Evolutionary conservation across 352 stramenopile genomes (phyloP), one percentile per base, ranked within the genome.

Genomic region (Phytopythium oedochilum): DNA sequence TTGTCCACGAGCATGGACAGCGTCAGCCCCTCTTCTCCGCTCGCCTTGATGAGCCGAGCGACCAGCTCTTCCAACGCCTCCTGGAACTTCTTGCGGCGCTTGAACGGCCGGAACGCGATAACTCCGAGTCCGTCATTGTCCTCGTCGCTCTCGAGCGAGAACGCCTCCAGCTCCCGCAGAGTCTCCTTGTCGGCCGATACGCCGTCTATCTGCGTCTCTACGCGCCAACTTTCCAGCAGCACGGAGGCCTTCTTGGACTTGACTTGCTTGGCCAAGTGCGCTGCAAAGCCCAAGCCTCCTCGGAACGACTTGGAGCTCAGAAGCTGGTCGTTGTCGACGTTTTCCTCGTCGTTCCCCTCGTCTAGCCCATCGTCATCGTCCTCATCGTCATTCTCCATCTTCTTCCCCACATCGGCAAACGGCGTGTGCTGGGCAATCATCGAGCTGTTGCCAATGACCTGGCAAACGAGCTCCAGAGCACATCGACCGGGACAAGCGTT

Each of bases 401-500:
- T 40, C 34, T 53, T 53, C 18, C 11, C 23, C 14, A 44, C 18
- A 0, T 55, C 46, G 5, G 34, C 22, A 53, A 71, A 52, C 0
- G 65, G 62, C 0, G 47, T 73, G 34, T 88, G 72, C 9, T 68
- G 57, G 26, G 68, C 72, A 20, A 54, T 57, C 25, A 92, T 57
- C 15, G 69, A 78, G 57, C 79, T 88, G 28, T 75, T 80, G 10
- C 83, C 79, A 25, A 90, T 68, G n/a, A 88, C 71, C 57, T 90
- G 83, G 31, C 70, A 80, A 0, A 59, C 68, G 4, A 92, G 57
- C 51, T 89, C 74, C 1, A 92, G 55, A 28, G 83, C 83, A 44
- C 78, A 90, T 50, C 86, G 76, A 2, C 83, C 83, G 6, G 83
- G 66, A 3, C 78, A 86, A 15, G 79, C 78, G 68, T 90, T 88